These are phyloP conservation scores for Aspergillus pseudonomiae DNA, from an alignment of 2,329 filamentous ascomycete species.

Conservation along the genomic window DNA sequence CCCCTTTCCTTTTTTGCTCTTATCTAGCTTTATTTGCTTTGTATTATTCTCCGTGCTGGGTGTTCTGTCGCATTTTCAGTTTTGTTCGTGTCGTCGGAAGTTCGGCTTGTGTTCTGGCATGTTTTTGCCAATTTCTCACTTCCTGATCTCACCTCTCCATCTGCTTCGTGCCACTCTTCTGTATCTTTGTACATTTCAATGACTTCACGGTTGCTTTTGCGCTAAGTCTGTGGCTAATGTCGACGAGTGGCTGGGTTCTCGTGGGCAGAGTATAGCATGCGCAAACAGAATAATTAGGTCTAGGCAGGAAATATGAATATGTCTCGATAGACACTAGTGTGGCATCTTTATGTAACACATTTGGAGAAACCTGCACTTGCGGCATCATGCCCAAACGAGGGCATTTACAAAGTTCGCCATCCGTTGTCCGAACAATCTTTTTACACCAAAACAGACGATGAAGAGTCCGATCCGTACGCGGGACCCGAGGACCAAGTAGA, in stretches of 20 bases:
- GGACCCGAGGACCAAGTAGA: background rate
- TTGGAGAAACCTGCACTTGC: background rate
- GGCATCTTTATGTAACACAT: background rate
- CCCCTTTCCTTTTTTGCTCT: constrained; percentile 9
- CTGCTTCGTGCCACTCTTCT: constrained; percentile 21
- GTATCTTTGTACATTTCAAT: constrained; percentile 33
- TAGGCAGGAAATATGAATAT: background rate
- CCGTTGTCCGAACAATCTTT: background rate
- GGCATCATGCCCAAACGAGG: background rate
- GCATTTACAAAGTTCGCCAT: background rate
- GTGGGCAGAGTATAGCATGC: background rate
- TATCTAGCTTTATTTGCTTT: constrained; percentile 17
- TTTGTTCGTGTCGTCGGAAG: constrained; percentile 6
- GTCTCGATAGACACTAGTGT: background rate
- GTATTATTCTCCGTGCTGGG: constrained; percentile 24
- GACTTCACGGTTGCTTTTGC: constrained; percentile 31
- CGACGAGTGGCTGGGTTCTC: constrained; percentile 6
- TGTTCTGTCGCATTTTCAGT: constrained; percentile 24
- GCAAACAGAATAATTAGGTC: constrained; percentile 1
- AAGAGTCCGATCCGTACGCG: background rate
- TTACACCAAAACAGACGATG: background rate
- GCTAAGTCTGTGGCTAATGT: constrained; percentile 15
- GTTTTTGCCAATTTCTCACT: constrained; percentile 18
- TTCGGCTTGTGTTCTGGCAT: constrained; percentile 15
- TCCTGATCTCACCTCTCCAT: constrained; percentile 12